phyloP scores from a whole-genome alignment of 129 eudicot genomes.

The Artemisia tridentata region DNA sequence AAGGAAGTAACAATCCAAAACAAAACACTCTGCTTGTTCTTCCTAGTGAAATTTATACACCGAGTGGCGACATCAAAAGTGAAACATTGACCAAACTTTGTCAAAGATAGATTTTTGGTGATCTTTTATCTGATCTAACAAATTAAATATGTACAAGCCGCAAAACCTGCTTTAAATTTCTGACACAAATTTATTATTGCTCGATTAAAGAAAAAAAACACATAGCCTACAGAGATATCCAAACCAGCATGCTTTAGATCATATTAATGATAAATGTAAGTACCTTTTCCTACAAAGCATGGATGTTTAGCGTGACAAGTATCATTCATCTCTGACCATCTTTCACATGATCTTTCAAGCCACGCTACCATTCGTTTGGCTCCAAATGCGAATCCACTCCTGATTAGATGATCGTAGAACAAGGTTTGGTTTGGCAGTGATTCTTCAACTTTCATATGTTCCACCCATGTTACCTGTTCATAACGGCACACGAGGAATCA shows the following conservation, averaged over 20 bases:
- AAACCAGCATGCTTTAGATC: not conserved
- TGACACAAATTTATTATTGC: too few relatives aligned
- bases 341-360: conserved; percentile 2
- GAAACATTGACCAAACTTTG: too few relatives aligned
- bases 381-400: not conserved
- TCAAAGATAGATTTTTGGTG: too few relatives aligned
- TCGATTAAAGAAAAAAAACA: not conserved
- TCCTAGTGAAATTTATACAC: too few relatives aligned
- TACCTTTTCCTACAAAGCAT: not conserved
- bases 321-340: not conserved
- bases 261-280: not conserved
- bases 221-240: not conserved
- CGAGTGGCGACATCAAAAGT: too few relatives aligned
- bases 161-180: too few relatives aligned
- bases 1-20: not conserved
- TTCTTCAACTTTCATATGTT: not conserved
- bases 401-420: not conserved
- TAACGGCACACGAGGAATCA: not conserved
- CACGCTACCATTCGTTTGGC: not conserved
- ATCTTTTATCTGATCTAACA: not conserved
- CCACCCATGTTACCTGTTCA: not conserved
- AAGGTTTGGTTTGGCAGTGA: not conserved
- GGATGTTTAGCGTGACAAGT: not conserved
- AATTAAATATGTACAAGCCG: too few relatives aligned
- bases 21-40: not conserved